A percentile compares a stretch with the other conserved stretches of the same genome.
phyloP scores from a whole-genome alignment of 2,329 filamentous ascomycete genomes.

The Xylariaceae sp. region DNA sequence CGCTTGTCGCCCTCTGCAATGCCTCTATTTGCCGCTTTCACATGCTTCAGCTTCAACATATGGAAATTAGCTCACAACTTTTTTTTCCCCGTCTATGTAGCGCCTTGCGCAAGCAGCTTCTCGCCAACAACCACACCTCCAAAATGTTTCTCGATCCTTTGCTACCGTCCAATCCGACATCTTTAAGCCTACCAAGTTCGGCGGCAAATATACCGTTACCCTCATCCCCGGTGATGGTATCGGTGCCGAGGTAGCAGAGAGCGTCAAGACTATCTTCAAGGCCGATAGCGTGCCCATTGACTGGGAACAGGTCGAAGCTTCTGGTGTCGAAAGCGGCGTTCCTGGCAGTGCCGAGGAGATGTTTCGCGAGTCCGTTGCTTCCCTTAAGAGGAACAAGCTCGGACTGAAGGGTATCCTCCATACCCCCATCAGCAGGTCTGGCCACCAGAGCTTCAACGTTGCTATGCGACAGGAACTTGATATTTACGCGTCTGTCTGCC shows the following conservation, averaged over 20 bases:
- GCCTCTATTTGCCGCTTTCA: constrained; percentile 29
- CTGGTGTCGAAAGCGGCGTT: constrained; percentile 82
- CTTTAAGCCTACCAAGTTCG: constrained; percentile 99
- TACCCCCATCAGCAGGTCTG: constrained; percentile 94
- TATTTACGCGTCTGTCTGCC: constrained; percentile 96
- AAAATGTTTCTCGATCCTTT: constrained; percentile 60
- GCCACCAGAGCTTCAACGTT: constrained; percentile 99
- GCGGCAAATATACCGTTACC: constrained; percentile 98
- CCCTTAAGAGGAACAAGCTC: constrained; percentile 97
- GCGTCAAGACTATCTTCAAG: constrained; percentile 99
- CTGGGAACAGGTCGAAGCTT: constrained; percentile 98
- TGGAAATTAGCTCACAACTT: constrained; percentile 16
- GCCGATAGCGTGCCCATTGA: constrained; percentile 98
- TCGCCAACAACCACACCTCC: constrained; percentile 51
- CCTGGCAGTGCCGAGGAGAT: constrained; percentile 87
- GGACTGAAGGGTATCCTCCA: constrained; percentile 98
- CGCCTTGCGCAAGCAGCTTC: constrained; percentile 58
- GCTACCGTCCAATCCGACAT: constrained; percentile 92
- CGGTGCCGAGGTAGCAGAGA: constrained; percentile 95
- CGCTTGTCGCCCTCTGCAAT: constrained; percentile 2
- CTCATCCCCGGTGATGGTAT: constrained; percentile 99
- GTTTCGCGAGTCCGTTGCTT: constrained; percentile 94
- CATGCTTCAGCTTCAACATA: constrained; percentile 17
- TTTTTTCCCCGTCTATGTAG: constrained; percentile 41
- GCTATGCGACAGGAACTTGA: constrained; percentile 98